Evolutionary conservation across 495 filamentous ascomycete genomes (phyloP).

Genomic region (Tetracladium setigerum): DNA sequence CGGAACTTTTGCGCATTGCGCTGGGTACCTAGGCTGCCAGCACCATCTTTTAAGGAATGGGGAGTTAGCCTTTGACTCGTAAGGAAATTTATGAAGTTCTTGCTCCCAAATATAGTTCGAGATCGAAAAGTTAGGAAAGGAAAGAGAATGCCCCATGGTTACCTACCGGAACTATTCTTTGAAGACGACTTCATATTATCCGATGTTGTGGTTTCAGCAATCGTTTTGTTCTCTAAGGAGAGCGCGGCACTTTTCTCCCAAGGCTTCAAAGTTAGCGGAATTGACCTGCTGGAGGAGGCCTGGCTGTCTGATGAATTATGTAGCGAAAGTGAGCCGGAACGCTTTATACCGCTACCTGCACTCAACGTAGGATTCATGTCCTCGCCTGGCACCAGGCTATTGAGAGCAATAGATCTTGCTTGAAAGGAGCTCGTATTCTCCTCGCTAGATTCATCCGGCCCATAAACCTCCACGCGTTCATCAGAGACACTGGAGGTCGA

Average conservation of each 20-base stretch:
- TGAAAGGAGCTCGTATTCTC: slow-evolving; percentile 38
- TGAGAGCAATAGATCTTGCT: slow-evolving; percentile 19
- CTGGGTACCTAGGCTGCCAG: slow-evolving; percentile 14
- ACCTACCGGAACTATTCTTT: too few species aligned
- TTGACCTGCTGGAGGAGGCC: slow-evolving; percentile 2
- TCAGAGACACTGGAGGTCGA: slow-evolving; percentile 48
- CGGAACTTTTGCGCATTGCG: slow-evolving; percentile 46
- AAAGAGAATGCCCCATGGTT: too few species aligned
- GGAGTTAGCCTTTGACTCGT: slow-evolving; percentile 4
- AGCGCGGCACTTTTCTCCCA: slow-evolving; percentile 20
- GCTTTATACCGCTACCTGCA: slow-evolving; percentile 2
- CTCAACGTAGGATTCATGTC: slow-evolving; percentile 1
- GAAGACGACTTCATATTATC: too few species aligned
- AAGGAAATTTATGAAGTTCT: slow-evolving; percentile 6
- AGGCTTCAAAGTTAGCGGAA: slow-evolving; percentile 5
- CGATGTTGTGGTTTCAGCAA: too few species aligned
- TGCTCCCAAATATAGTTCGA: slow-evolving; percentile 16
- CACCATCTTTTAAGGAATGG: too few species aligned
- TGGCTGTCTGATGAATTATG: slow-evolving; percentile 16
- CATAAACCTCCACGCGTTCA: slow-evolving; percentile 28
- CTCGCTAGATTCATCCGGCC: slow-evolving; percentile 40
- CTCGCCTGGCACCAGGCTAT: not conserved
- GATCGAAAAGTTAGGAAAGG: too few species aligned
- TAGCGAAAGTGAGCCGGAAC: slow-evolving; percentile 9
- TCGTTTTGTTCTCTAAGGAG: slow-evolving; percentile 6